Evolutionary conservation across 768 basidiomycete species (phyloP), one percentile per base, ranked within the genome.

Genomic region (Plicaturopsis crispa): DNA sequence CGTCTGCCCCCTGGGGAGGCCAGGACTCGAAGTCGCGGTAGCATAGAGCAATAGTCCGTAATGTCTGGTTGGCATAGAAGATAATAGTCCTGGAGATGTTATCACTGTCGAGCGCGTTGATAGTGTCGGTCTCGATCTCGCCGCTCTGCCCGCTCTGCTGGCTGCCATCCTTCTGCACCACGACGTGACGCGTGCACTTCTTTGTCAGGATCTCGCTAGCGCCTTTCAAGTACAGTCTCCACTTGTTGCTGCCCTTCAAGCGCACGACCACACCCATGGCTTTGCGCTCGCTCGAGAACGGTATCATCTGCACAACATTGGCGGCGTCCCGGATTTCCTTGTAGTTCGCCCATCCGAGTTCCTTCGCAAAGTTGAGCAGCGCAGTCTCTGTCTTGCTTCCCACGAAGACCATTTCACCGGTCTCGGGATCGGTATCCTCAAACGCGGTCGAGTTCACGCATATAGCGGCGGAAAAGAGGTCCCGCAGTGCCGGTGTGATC

Each of bases 381-480:
- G 93, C 92, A 2, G 85, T 89, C 65, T 97, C 94, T 2, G 94
- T 98, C 72, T 98, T 98, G 66, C 77, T 86, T 8, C 94, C 94
- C 34, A 96, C 70, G 53, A 97, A 92, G 17, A 73, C 58, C 14
- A 53, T 40, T 46, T 76, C 62, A 20, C 73, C 78, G 1, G 72
- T 75, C 36, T 76, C 78, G 8, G 73, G 62, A 48, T 86, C 73
- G 21, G 50, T 55, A 49, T 92, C 89, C 62, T 94, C 84, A 58
- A 97, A 97, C 8, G 94, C 94, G 5, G 93, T 96, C 2, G 90
- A 91, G 61, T 97, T 97, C 57, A 93, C 63, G 13, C 88, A 78
- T 47, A 98, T 86, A 3, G 89, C 77, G 30, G 81, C 78, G 54
- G 94, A 94, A 57, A 96, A 72, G 1, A 94, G 63, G 3, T 67